A percentile compares a stretch with the other conserved stretches of the same genome.
These are phyloP conservation scores for Coemansia asiatica DNA, from an alignment of 192 early-diverging fungal species.

Conservation along the genomic window DNA sequence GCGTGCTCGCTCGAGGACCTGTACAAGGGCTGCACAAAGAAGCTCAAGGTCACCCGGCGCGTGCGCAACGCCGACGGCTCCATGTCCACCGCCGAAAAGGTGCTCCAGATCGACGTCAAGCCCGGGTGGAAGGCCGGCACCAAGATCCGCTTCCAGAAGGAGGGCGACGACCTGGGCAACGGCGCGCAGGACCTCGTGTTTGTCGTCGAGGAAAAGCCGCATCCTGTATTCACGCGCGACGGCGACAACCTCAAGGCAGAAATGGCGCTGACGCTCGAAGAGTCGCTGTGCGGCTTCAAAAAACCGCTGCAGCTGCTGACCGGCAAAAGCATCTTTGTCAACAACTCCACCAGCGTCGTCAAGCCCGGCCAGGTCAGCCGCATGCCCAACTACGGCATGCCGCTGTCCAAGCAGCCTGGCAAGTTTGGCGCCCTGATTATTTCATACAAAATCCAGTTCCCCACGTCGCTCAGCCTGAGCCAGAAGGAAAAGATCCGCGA, in stretches of 20 bases:
- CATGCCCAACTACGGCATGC: constrained; percentile 88
- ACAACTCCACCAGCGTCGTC: constrained; percentile 59
- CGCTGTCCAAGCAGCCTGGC: constrained; percentile 79
- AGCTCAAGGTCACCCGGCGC: constrained; percentile 87
- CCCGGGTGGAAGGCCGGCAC: constrained; percentile 98
- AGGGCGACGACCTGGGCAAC: constrained; percentile 83
- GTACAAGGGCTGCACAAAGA: constrained; percentile 85
- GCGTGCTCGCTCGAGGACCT: constrained; percentile 88
- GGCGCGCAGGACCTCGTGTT: constrained; percentile 94
- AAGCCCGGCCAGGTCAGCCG: constrained; percentile 74
- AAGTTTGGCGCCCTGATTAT: constrained; percentile 88
- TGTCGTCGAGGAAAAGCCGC: constrained; percentile 90
- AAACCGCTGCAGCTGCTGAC: constrained; percentile 74
- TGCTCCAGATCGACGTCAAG: constrained; percentile 81
- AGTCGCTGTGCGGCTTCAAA: constrained; percentile 77
- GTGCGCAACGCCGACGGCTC: constrained; percentile 36
- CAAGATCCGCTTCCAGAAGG: constrained; percentile 86
- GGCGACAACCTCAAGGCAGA: constrained; percentile 76
- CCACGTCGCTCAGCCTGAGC: constrained; percentile 61
- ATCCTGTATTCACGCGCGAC: constrained; percentile 81
- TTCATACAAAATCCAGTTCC: constrained; percentile 78
- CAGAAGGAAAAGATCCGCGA: constrained; percentile 70
- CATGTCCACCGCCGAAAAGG: constrained; percentile 65
- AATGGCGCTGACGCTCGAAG: constrained; percentile 69
- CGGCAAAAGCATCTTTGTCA: constrained; percentile 69